phyloP scores from a whole-genome alignment of 163 green algal genomes.

The Chlamydomonas reinhardtii region DNA sequence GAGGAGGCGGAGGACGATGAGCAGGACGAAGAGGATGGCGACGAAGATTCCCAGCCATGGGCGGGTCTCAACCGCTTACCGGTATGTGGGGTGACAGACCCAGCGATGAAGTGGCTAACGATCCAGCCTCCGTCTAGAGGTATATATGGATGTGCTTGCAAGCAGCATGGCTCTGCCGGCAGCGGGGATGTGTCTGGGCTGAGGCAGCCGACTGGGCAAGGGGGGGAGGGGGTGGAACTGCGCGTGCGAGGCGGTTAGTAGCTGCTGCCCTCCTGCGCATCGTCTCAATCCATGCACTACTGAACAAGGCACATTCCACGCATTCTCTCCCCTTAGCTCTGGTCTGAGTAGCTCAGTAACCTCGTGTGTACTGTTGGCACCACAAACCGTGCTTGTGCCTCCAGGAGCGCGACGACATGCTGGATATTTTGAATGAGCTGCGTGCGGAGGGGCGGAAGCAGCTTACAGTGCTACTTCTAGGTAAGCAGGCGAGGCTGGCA shows the following conservation, averaged over 20 bases:
- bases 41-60: constrained; percentile 62
- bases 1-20: constrained; percentile 56
- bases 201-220: no score
- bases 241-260: no score
- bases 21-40: constrained; percentile 59
- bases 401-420: constrained; percentile 1
- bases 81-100: constrained; percentile 18
- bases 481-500: background rate
- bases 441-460: constrained; percentile 53
- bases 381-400: background rate
- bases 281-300: no score
- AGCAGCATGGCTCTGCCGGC: no score
- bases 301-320: no score
- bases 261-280: no score
- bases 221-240: no score
- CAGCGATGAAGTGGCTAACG: no score
- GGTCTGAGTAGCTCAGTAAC: background rate
- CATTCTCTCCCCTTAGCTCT: background rate
- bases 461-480: constrained; percentile 70
- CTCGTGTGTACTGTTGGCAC: background rate
- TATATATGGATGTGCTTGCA: no score
- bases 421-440: constrained; percentile 50
- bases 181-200: no score
- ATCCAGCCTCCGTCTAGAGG: no score
- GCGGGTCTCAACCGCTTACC: constrained; percentile 51